phyloP scores from a whole-genome alignment of 1,139 yeast genomes.

The Blastobotrys malaysiensis region DNA sequence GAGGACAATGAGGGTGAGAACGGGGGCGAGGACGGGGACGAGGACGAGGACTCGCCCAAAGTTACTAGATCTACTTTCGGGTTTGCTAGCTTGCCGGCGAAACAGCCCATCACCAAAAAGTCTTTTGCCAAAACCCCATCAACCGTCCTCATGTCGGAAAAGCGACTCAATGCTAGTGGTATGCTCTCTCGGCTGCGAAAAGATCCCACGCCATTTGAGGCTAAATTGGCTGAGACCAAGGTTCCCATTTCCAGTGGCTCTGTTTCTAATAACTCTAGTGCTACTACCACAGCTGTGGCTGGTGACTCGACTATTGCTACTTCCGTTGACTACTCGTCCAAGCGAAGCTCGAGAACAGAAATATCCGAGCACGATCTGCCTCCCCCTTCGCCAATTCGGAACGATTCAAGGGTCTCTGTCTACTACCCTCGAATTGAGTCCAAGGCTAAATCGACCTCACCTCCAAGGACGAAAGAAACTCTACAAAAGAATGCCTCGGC shows the following conservation, averaged over 20 bases:
- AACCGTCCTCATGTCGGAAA: conserved; percentile 6
- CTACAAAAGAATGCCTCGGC: not conserved
- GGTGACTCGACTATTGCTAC: not conserved
- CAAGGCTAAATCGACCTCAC: not conserved
- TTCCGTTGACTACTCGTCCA: not conserved
- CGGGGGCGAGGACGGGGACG: conserved; percentile 15
- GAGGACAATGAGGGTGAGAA: not conserved
- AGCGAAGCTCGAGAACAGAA: not conserved
- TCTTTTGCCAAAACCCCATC: conserved; percentile 27
- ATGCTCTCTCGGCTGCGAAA: conserved; percentile 9
- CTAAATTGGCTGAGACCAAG: conserved; percentile 6
- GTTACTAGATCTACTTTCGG: conserved; percentile 29
- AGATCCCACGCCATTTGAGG: conserved; percentile 12
- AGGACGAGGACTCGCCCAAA: conserved; percentile 19
- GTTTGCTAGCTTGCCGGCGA: conserved; percentile 42
- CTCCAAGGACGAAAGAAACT: not conserved
- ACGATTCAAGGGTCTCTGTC: conserved; percentile 4
- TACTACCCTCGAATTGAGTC: conserved; percentile 13
- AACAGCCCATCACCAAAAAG: conserved; percentile 42
- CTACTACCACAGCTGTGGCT: not conserved
- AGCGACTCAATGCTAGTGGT: not conserved
- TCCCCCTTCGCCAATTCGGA: not conserved
- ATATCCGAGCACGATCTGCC: not conserved
- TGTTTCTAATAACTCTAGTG: not conserved
- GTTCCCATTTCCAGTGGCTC: not conserved